Evolutionary conservation across 2,329 filamentous ascomycete species (phyloP).

Genomic region (Aspergillus texensis): DNA sequence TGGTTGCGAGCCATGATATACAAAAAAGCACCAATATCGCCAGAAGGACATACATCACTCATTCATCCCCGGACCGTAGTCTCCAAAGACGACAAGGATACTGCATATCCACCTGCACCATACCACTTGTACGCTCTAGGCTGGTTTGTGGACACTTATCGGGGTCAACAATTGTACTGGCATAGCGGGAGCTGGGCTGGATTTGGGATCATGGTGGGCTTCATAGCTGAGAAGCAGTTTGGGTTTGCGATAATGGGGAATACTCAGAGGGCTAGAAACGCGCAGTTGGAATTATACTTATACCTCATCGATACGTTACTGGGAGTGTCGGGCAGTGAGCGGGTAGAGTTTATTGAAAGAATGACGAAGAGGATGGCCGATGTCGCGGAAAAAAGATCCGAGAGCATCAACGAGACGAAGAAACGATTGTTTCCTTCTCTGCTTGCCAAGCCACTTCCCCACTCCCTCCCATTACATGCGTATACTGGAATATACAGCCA

Average conservation of each 20-base stretch:
- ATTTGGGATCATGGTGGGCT: conserved; percentile 26
- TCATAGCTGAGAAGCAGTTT: conserved; percentile 24
- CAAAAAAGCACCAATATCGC: conserved; percentile 17
- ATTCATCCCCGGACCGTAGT: conserved; percentile 18
- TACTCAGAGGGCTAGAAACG: conserved; percentile 12
- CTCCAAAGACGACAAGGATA: conserved; percentile 4
- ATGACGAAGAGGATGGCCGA: conserved; percentile 6
- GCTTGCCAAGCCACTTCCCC: conserved; percentile 11
- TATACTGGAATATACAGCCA: conserved; percentile 25
- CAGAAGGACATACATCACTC: conserved; percentile 19
- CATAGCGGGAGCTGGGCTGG: conserved; percentile 28
- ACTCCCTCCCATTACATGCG: conserved; percentile 13
- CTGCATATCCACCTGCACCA: conserved; percentile 14
- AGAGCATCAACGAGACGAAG: conserved; percentile 6
- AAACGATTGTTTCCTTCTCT: conserved; percentile 17
- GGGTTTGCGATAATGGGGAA: conserved; percentile 31
- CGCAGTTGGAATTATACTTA: conserved; percentile 17
- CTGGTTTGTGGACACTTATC: conserved; percentile 27
- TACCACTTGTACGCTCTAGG: conserved; percentile 26
- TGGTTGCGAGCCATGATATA: conserved; percentile 28
- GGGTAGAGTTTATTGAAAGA: conserved; percentile 6
- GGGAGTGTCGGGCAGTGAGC: conserved; percentile 11
- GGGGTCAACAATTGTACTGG: conserved; percentile 22
- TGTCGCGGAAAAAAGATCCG: neutral
- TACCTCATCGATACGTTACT: conserved; percentile 20